phyloP scores from a whole-genome alignment of 2,329 filamentous ascomycete species.

The Thielaviopsis euricoi region DNA sequence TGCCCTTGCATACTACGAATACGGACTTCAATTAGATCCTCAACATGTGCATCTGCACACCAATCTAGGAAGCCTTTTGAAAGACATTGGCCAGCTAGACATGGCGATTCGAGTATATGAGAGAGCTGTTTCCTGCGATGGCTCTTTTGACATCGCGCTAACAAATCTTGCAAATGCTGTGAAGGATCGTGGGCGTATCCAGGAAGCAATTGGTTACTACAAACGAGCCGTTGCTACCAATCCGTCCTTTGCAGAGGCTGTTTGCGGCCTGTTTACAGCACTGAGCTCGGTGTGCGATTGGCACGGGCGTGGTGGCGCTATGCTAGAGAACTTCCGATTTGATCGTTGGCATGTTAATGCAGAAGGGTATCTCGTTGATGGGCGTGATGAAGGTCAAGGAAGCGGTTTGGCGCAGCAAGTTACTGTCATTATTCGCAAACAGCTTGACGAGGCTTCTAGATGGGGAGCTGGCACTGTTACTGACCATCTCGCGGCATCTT shows the following conservation, averaged over 20 bases:
- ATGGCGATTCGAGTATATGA: conserved; percentile 96
- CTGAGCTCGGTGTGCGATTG: conserved; percentile 95
- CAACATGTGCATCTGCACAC: conserved; percentile 94
- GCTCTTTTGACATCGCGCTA: conserved; percentile 89
- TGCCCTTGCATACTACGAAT: conserved; percentile 87
- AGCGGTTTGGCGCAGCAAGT: conserved; percentile 83
- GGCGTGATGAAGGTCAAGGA: conserved; percentile 37
- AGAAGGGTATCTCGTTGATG: conserved; percentile 65
- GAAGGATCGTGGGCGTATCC: conserved; percentile 85
- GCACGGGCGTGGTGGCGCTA: conserved; percentile 73
- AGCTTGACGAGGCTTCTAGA: conserved; percentile 66
- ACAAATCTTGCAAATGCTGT: conserved; percentile 96
- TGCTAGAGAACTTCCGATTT: conserved; percentile 52
- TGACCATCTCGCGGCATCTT: conserved; percentile 31
- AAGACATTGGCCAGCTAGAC: conserved; percentile 86
- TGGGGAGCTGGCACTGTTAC: conserved; percentile 68
- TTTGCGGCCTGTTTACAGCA: conserved; percentile 87
- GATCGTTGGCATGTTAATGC: conserved; percentile 93
- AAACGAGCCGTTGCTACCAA: conserved; percentile 79
- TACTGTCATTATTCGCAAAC: conserved; percentile 75
- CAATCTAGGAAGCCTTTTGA: conserved; percentile 84
- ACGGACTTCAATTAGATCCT: conserved; percentile 71
- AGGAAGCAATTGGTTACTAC: conserved; percentile 85
- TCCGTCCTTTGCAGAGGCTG: conserved; percentile 89
- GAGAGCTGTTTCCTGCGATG: conserved; percentile 78